Evolutionary conservation across 108 stramenopile genomes (phyloP).

Genomic region (Fistulifera solaris): DNA sequence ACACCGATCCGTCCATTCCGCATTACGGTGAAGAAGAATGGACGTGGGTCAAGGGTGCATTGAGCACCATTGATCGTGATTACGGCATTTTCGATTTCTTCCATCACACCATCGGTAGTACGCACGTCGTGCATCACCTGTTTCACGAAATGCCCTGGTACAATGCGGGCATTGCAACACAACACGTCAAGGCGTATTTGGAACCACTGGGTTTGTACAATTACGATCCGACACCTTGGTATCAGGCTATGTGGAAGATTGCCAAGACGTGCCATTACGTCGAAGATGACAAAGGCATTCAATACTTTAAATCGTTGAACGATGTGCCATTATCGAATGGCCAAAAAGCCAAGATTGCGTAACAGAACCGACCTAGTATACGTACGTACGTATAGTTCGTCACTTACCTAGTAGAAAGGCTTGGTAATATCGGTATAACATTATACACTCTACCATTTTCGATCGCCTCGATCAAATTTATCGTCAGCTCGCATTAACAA

Average conservation of each 20-base stretch:
- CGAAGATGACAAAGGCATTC: slow-evolving; percentile 68
- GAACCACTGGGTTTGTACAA: slow-evolving; percentile 89
- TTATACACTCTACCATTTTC: too few relatives aligned
- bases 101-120: slow-evolving; percentile 95
- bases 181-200: slow-evolving; percentile 74
- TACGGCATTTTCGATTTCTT: slow-evolving; percentile 94
- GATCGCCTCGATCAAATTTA: too few relatives aligned
- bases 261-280: slow-evolving; percentile 88
- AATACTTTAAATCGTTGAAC: slow-evolving; percentile 82
- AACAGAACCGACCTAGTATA: too few relatives aligned
- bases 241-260: slow-evolving; percentile 78
- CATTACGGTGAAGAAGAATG: slow-evolving; percentile 94
- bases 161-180: slow-evolving; percentile 92
- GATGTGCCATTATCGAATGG: slow-evolving; percentile 68
- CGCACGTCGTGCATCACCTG: slow-evolving; percentile 97
- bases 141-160: slow-evolving; percentile 99
- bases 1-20: slow-evolving; percentile 96
- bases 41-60: slow-evolving; percentile 97
- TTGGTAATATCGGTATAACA: too few relatives aligned
- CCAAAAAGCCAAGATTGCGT: slow-evolving; percentile 25
- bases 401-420: too few relatives aligned
- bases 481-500: too few relatives aligned
- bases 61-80: slow-evolving; percentile 95
- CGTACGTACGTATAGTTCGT: too few relatives aligned
- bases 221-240: slow-evolving; percentile 87